Evolutionary conservation across 139 green algal genomes (phyloP), one percentile per base, ranked within the genome.

Genomic region (Tetradesmus lagerheimii): DNA sequence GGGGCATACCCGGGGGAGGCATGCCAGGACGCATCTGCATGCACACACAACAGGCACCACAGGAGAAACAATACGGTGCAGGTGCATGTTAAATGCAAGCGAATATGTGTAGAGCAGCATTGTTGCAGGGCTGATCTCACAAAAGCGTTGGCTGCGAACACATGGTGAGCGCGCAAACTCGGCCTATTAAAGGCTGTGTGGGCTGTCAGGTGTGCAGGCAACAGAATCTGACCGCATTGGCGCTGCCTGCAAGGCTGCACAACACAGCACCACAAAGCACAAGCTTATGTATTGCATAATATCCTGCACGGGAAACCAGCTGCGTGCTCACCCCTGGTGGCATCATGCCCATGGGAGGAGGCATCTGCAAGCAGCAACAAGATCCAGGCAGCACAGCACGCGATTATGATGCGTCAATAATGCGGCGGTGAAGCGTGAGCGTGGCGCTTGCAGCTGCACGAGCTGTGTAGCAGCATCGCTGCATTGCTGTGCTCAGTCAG

Each of bases 1-100:
- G 90, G 37, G 91, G 92, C 79, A 92, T 91, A 41, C 91, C 90
- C 6, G 88, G 90, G 1, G 91, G 91, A 41, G 80, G 89, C 93
- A 96, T 95, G 77, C 89, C 89, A 39, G 92, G 91, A 3, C 66
- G 57, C 83, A 79, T 77, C 66, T 80, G 89, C 18, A 71, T 80
- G 89, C 18, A 71, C 39, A 47, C 47, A 90, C 35, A 38, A 39
- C 2, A 77, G 25, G 27, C 64, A 80, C 29, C 18, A 57, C 12
- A 71, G 12, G 12, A 79, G 4, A 25, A 47, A 78, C 27, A 3
- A 23, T 5, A 11, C 39, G 35, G 6, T 34, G 50, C 18, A 89
- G 66, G 53, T 25, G 11, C 4, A 5, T n/a, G 67, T 9, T 35
- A 31, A 12, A 38, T 12, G 67, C 67, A 78, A 12, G 67, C n/a